Evolutionary conservation across 2,329 filamentous ascomycete genomes (phyloP), one percentile per base, ranked within the genome.

Genomic region (Apiospora phragmitis): DNA sequence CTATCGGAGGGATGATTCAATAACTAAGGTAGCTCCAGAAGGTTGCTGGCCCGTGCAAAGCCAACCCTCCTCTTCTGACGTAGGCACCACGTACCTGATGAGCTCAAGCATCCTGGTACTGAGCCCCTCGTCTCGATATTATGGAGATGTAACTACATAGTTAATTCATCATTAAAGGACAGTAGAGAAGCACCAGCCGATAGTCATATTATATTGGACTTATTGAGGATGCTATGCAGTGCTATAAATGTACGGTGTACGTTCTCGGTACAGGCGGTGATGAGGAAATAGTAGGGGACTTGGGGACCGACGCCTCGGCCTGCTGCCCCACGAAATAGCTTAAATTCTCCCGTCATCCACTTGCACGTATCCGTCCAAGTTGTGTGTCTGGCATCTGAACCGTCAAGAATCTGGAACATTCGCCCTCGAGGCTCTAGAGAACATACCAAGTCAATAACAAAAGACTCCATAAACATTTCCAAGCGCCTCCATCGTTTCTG

Each of bases 251-350:
- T n/a, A 35, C 51, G 11, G 7, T 35, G 18, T 59, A 59, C 51
- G 51, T 35, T 29, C 51, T 32, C 29, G n/a, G 29, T 35, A 38
- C 55, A n/a, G 32, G 55, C 55, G 55, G 32, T 38, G 55, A 62
- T 62, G 9, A 4, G 51, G 51, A 18, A 59, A 29, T 18, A 35
- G 26, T 11, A 59, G 21, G 6, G 16, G 29, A 6, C 16, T 59
- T 35, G 51, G 65, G 62, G 45, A 70, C 66, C 62, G 35, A 67
- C 65, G 41, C 65, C 65, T 67, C 38, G 69, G 51, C 68, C 65
- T 47, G 68, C 55, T 65, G 62, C 69, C 69, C 70, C 55, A 66
- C 67, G 42, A 49, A 47, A 71, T 62, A 62, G 55, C 55, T 62
- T 62, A 62, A 62, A 62, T 62, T 62, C 55, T 24, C 55, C 55